Base-by-base conservation (phyloP, 805 yeast genomes). In the Cyberlindnera japonica region DNA sequence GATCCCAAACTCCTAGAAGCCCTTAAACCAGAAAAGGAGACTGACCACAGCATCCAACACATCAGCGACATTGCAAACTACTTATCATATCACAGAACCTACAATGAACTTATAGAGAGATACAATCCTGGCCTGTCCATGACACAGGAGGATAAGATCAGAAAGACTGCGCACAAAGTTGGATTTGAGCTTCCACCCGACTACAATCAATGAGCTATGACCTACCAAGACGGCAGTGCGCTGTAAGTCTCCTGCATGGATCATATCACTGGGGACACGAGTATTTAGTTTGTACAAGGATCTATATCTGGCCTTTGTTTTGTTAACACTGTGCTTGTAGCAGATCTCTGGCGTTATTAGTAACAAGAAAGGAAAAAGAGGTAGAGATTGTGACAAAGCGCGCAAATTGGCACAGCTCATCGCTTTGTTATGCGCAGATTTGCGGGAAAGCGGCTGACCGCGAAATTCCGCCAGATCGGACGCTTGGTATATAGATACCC, bases 111-210 rank as follows among this genome's bases (percentile, higher is more conserved):
- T 35, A 68, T 90, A 32, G 93, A 84, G 50, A 73, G 95, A 50
- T 93, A 91, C 62, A 87, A 90, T 54, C 91, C 95, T 3, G 93
- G 95, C 3, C 68, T 83, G 45, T 77, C 77, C 19, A 76, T 83
- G 78, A 74, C 79, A 19, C 95, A 85, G 55, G 75, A 74, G 37
- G 96, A 91, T 45, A 79, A 82, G 41, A 81, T 91, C 20, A 71
- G 79, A 52, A 76, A 74, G 57, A 83, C 95, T 1, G 99, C 98
- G 6, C 73, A 81, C 41, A 74, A 81, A 48, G 99, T 91, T n/a
- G 99, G 99, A 0, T 71, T 91, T 38, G 77, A 78, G 38, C 65
- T 82, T 12, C 89, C 88, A 11, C 42, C 43, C 7, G 48, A 47
- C 30, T 43, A 37, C 35, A 10, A 24, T 18, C 15, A 35, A 15